These are phyloP conservation scores for Panicum miliaceum DNA, from an alignment of 176 grass and related monocot species.

Conservation along the genomic window DNA sequence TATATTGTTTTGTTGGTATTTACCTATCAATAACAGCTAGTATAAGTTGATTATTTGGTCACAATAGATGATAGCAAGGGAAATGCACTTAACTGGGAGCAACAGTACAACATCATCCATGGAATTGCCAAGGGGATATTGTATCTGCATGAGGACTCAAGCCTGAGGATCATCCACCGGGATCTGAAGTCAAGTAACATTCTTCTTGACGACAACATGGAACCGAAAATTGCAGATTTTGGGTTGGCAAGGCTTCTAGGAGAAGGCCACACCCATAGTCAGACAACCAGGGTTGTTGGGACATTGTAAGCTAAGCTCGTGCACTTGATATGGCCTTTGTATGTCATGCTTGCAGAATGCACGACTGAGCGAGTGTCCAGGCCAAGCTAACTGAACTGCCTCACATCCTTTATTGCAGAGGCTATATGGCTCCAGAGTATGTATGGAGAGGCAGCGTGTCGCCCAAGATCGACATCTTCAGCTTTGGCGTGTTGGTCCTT, in stretches of 20 bases:
- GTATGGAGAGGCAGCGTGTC: constrained; percentile 10
- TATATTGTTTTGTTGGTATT: neutral
- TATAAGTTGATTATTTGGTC: neutral
- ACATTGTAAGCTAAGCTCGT: constrained; percentile 45
- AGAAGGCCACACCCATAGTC: constrained; percentile 36
- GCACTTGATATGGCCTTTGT: neutral
- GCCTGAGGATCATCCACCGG: constrained; percentile 52
- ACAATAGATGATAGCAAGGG: constrained; percentile 12
- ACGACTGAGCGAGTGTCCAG: neutral
- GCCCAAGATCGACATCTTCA: constrained; percentile 55
- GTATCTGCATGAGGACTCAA: constrained; percentile 62
- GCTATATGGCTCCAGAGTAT: constrained; percentile 59
- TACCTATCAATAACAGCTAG: neutral
- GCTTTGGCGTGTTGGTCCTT: constrained; percentile 55
- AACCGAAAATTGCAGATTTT: constrained; percentile 60
- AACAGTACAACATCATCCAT: constrained; percentile 50
- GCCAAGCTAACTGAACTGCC: neutral
- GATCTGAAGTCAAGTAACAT: constrained; percentile 56
- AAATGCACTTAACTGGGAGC: constrained; percentile 31
- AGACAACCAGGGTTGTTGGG: constrained; percentile 32
- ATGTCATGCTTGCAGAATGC: neutral
- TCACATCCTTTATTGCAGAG: constrained; percentile 18
- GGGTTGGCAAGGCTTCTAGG: constrained; percentile 47
- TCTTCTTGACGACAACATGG: constrained; percentile 46
- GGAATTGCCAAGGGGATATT: constrained; percentile 60